Percentiles rank a stretch among this genome's conserved stretches.
phyloP scores from a whole-genome alignment of 306 rosid genomes.

The Benincasa hispida region DNA sequence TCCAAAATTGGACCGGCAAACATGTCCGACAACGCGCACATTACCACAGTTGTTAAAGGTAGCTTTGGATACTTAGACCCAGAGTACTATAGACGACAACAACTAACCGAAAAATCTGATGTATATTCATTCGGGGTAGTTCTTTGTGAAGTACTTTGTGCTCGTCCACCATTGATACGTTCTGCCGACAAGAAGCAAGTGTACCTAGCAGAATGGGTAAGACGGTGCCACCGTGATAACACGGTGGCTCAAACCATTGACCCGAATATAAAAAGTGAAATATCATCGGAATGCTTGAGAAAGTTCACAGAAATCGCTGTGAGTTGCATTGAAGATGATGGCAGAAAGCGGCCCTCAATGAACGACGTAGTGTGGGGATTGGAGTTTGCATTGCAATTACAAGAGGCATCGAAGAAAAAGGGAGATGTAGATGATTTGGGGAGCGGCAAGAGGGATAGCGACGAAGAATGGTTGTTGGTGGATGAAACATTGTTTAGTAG shows the following conservation, averaged over 20 bases:
- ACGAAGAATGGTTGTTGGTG: not conserved
- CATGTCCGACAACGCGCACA: slow-evolving; percentile 6
- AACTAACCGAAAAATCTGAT: slow-evolving; percentile 34
- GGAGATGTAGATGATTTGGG: not conserved
- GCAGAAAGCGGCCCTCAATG: slow-evolving; percentile 28
- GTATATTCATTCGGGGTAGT: slow-evolving; percentile 53
- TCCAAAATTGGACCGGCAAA: slow-evolving; percentile 12
- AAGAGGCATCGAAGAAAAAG: slow-evolving; percentile 5
- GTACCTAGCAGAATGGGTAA: slow-evolving; percentile 22
- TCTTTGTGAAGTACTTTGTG: slow-evolving; percentile 35
- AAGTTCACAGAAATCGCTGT: not conserved
- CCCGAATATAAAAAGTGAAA: not conserved
- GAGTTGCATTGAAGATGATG: slow-evolving; percentile 33
- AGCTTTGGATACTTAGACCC: slow-evolving; percentile 20
- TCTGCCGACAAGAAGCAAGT: slow-evolving; percentile 10
- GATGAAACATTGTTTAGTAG: not conserved
- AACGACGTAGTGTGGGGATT: slow-evolving; percentile 23
- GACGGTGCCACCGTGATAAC: slow-evolving; percentile 18
- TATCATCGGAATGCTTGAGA: not conserved
- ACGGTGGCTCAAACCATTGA: not conserved
- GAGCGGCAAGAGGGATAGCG: not conserved
- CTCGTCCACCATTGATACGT: slow-evolving; percentile 16
- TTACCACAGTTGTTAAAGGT: slow-evolving; percentile 22
- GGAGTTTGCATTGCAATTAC: not conserved
- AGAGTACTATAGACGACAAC: slow-evolving; percentile 9